Conservation (phyloP, 257 asterid species). For the Primulina huaijiensis region DNA sequence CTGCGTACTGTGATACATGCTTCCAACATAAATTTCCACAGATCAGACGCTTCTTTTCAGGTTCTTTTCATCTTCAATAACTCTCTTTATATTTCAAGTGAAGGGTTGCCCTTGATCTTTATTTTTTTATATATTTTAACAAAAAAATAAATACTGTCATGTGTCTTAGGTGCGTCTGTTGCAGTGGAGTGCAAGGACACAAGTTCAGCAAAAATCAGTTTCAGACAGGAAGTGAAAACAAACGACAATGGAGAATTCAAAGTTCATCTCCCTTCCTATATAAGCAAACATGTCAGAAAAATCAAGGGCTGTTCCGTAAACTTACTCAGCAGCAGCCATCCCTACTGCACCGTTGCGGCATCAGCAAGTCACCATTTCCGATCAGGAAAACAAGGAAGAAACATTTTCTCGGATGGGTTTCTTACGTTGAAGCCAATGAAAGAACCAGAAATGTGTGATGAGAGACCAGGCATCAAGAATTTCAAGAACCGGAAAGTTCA, state of each 20-base stretch:
- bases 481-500: slow-evolving; percentile 6
- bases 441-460: slow-evolving; percentile 59
- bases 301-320: slow-evolving; percentile 64
- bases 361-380: slow-evolving; percentile 47
- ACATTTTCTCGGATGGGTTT: slow-evolving; percentile 76
- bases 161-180: slow-evolving; percentile 67
- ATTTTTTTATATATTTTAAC: background rate
- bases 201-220: slow-evolving; percentile 25
- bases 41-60: background rate
- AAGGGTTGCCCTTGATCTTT: background rate
- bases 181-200: slow-evolving; percentile 60
- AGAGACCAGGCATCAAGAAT: slow-evolving; percentile 38
- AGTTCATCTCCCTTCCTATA: slow-evolving; percentile 56
- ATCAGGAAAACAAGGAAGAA: slow-evolving; percentile 54
- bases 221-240: slow-evolving; percentile 52
- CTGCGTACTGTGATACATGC: background rate
- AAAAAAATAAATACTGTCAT: background rate
- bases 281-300: slow-evolving; percentile 60
- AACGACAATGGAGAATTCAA: slow-evolving; percentile 66
- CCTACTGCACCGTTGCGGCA: slow-evolving; percentile 63
- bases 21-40: background rate
- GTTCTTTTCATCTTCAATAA: background rate
- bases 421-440: slow-evolving; percentile 75
- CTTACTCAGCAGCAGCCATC: slow-evolving; percentile 66
- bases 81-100: no score